Evolutionary conservation across 2,329 filamentous ascomycete species (phyloP), one percentile per base, ranked within the genome.

Genomic region (Pyricularia pennisetigena): DNA sequence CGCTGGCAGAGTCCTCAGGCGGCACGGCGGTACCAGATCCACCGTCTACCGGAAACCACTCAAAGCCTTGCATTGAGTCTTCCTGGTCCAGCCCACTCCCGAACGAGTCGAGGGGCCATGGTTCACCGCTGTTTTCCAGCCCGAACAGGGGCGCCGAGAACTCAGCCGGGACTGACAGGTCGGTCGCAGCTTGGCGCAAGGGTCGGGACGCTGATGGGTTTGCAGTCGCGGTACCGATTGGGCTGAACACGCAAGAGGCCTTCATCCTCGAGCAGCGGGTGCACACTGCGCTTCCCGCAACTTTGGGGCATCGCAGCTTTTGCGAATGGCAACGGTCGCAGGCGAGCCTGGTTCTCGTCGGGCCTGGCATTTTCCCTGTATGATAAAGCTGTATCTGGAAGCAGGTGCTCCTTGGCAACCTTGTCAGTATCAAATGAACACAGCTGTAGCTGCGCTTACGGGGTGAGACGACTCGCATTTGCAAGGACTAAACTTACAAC

Each of bases 321-420:
- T 84, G 82, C 23, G 76, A 75, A 69, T 83, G 81, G 59, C 82
- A 83, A 59, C 82, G 74, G 72, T 81, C 79, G 69, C 79, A 82
- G 16, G 79, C 78, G 32, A 76, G 73, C 20, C 78, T 74, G 23
- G 74, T 74, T 16, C 74, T 72, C 64, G 72, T 24, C 3, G 69
- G 69, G 7, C 69, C 69, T 9, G 70, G 67, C 71, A 73, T 73
- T 54, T 54, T 54, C n/a, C 5, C n/a, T 8, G 7, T 7, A 54
- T n/a, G 6, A 5, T n/a, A n/a, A n/a, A 54, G 20, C 8, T 54
- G 4, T 54, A n/a, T n/a, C 3, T n/a, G 41, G n/a, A 49, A 54
- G 1, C 20, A n/a, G 7, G 41, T 20, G 35, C 41, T 54, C n/a
- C 3, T 54, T 3, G 41, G 2, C 41, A 4, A 4, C 7, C 5